Base-by-base conservation (phyloP, 106 monocot species). In the Allium cepa region DNA sequence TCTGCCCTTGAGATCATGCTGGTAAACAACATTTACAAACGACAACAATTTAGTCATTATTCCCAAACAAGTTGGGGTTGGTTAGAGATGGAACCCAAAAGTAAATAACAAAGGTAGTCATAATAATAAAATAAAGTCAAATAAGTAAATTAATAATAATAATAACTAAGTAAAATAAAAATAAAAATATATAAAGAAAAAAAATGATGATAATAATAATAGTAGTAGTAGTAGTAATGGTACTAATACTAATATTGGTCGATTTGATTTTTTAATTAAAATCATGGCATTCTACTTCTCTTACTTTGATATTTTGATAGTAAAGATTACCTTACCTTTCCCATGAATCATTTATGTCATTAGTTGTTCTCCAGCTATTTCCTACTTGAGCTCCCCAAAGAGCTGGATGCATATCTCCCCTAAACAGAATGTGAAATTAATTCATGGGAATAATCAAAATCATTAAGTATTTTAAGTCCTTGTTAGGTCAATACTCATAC, bases 341-440 rank as follows among this genome's bases (percentile, higher is more conserved):
- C 88, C 88, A 88, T 48, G 59, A 53, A 77, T 93, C 88, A 10
- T 64, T 50, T 18, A 93, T 93, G 70, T 88, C 92, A 63, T 72
- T 74, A 49, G 88, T 88, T 48, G 92, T 93, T 75, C 88, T 83
- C 92, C 88, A 92, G 68, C 88, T 92, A 53, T 92, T 92, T 48
- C 92, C 88, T 2, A 80, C 14, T 45, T 52, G 67, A 4, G 61
- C 49, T 26, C 75, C 88, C 92, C 92, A 92, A 2, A 81, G 71
- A 48, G 88, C 86, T 26, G 93, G 85, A 74, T 93, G 82, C 79
- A 86, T 75, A 28, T 84, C 79, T 10, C 90, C 92, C 92, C 92
- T 91, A 56, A 49, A 46, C 11, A 71, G 22, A 27, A 53, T 53
- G 11, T 61, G 8, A 17, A 8, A 48, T 9, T 9, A 18, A 49